Conservation (phyloP, 2,329 filamentous ascomycete genomes). For the Ambrosiella xylebori region DNA sequence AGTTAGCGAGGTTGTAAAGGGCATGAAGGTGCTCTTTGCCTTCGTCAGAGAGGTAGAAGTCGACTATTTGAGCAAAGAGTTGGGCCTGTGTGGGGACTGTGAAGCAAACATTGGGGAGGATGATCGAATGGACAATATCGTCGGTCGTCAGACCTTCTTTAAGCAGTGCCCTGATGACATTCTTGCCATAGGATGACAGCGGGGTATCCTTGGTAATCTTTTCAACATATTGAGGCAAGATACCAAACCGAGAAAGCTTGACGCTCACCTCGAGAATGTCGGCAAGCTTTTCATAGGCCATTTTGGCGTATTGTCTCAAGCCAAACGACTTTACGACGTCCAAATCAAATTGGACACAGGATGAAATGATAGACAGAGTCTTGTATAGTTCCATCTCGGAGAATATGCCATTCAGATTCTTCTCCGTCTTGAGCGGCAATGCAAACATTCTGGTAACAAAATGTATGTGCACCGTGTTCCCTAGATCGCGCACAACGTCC, state of each 20-base stretch:
- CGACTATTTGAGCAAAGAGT: constrained; percentile 55
- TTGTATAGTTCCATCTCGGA: constrained; percentile 40
- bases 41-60: constrained; percentile 49
- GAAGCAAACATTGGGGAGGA: constrained; percentile 48
- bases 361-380: constrained; percentile 48
- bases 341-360: constrained; percentile 46
- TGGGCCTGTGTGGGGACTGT: constrained; percentile 56
- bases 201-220: constrained; percentile 32
- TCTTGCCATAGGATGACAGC: constrained; percentile 45
- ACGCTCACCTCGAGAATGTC: constrained; percentile 46
- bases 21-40: constrained; percentile 39
- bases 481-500: constrained; percentile 54
- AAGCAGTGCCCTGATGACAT: constrained; percentile 46
- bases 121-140: constrained; percentile 54
- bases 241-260: constrained; percentile 35
- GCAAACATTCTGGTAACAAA: constrained; percentile 47
- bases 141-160: constrained; percentile 44
- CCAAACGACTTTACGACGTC: constrained; percentile 52
- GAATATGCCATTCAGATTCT: constrained; percentile 41
- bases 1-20: constrained; percentile 41
- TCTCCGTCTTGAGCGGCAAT: constrained; percentile 46
- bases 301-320: constrained; percentile 38
- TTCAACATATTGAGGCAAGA: constrained; percentile 37
- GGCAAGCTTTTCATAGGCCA: constrained; percentile 41
- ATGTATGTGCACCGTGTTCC: constrained; percentile 47